These are phyloP conservation scores for Pyrenopolyporus hunteri DNA, from an alignment of 495 filamentous ascomycete genomes.

Conservation along the genomic window DNA sequence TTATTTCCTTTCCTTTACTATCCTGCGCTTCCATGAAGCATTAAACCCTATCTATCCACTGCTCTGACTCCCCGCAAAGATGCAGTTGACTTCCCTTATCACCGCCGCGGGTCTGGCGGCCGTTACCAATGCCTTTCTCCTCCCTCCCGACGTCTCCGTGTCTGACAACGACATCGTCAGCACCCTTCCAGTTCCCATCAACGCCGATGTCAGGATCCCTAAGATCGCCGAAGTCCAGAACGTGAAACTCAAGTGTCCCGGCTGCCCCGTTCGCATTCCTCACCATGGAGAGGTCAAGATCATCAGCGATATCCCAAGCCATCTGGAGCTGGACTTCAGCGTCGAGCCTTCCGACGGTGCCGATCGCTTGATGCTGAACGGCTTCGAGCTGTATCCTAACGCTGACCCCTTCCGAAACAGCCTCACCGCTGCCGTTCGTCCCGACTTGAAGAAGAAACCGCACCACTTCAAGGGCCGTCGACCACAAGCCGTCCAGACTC, in stretches of 20 bases:
- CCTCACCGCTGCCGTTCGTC: conserved; percentile 39
- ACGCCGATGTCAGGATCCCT: conserved; percentile 15
- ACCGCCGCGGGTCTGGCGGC: conserved; percentile 44
- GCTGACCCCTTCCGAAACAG: conserved; percentile 37
- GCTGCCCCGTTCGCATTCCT: conserved; percentile 46
- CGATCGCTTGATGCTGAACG: conserved; percentile 52
- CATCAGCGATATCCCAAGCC: conserved; percentile 43
- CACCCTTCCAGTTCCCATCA: conserved; percentile 39
- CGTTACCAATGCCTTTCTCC: conserved; percentile 40
- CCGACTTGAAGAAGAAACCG: conserved; percentile 27
- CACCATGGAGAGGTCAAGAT: conserved; percentile 31
- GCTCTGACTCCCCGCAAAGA: conserved; percentile 13
- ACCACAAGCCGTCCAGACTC: conserved; percentile 35
- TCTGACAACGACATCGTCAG: conserved; percentile 32
- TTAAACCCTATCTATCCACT: conserved; percentile 24
- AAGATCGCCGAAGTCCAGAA: conserved; percentile 22
- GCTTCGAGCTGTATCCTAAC: conserved; percentile 52
- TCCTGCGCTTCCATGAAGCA: conserved; percentile 34
- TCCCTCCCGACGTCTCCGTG: conserved; percentile 38
- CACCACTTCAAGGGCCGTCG: conserved; percentile 23
- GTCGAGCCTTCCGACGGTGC: conserved; percentile 40
- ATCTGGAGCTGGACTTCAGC: conserved; percentile 50
- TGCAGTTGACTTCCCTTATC: conserved; percentile 40
- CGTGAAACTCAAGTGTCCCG: conserved; percentile 51
- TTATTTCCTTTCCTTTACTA: conserved; percentile 9